Conservation (phyloP, 345 rosid genomes). For the Arabis alpina region DNA sequence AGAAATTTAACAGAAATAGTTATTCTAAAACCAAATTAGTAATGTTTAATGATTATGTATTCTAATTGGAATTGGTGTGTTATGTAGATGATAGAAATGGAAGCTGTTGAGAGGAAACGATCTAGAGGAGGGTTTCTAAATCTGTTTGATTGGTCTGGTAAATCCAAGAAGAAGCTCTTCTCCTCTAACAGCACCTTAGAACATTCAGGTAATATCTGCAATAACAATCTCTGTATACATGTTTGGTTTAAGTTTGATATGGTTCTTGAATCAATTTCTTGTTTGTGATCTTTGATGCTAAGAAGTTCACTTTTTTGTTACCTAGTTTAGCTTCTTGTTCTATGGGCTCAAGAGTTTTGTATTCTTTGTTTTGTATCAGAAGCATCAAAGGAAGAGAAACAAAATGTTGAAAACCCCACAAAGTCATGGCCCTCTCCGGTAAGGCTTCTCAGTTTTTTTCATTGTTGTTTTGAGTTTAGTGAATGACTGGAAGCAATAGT, state of each 20-base stretch:
- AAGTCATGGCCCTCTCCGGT: conserved; percentile 49
- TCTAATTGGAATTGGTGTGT: conserved; percentile 32
- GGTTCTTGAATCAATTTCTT: neutral
- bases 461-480: neutral
- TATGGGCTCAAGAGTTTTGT: conserved; percentile 4
- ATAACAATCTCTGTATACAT: neutral
- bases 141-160: conserved; percentile 87
- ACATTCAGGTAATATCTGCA: conserved; percentile 30
- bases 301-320: too few species aligned
- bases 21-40: neutral
- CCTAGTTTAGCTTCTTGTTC: conserved; percentile 23
- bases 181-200: conserved; percentile 42
- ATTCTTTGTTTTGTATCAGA: conserved; percentile 40
- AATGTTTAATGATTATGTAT: neutral
- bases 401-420: conserved; percentile 42
- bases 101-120: conserved; percentile 65
- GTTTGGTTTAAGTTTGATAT: neutral
- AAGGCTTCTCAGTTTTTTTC: conserved; percentile 25
- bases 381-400: conserved; percentile 53
- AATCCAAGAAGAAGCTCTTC: conserved; percentile 82
- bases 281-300: conserved; percentile 19
- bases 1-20: neutral
- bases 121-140: conserved; percentile 73
- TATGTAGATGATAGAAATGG: conserved; percentile 57
- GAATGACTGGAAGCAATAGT: neutral